phyloP scores from a whole-genome alignment of 2,329 filamentous ascomycete genomes.

The Paecilomyces sp. region DNA sequence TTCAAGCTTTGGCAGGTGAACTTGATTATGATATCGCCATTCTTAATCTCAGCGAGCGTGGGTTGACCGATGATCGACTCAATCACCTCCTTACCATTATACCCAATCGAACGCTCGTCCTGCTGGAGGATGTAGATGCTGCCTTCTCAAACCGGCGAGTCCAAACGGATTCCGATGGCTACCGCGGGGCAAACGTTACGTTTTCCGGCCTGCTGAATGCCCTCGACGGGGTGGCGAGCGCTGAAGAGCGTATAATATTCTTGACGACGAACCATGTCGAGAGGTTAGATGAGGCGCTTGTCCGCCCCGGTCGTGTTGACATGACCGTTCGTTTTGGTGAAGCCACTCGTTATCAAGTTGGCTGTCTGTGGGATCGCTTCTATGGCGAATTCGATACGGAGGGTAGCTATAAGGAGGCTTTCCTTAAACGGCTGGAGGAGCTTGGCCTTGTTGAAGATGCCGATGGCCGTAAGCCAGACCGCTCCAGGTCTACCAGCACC shows the following conservation, averaged over 20 bases:
- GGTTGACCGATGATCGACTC: conserved; percentile 81
- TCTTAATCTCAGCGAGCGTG: conserved; percentile 82
- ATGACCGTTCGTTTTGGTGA: conserved; percentile 87
- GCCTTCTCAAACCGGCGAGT: conserved; percentile 73
- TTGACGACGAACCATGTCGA: conserved; percentile 93
- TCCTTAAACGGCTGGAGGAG: conserved; percentile 62
- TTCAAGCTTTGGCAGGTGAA: conserved; percentile 88
- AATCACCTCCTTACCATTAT: conserved; percentile 81
- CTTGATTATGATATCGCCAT: conserved; percentile 89
- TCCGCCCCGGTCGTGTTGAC: conserved; percentile 86
- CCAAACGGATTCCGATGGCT: conserved; percentile 72
- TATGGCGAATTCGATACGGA: conserved; percentile 73
- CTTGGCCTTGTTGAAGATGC: conserved; percentile 62
- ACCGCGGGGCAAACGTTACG: conserved; percentile 79
- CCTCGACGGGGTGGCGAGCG: conserved; percentile 84
- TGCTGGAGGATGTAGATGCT: conserved; percentile 87
- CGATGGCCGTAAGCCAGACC: conserved; percentile 39
- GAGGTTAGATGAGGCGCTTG: conserved; percentile 77
- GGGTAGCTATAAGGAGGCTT: conserved; percentile 56
- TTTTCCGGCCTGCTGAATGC: conserved; percentile 87
- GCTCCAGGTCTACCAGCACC: conserved; percentile 62
- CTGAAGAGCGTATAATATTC: conserved; percentile 89
- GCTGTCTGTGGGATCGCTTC: conserved; percentile 87
- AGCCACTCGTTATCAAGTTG: conserved; percentile 77
- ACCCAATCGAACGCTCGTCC: conserved; percentile 70